phyloP scores from a whole-genome alignment of 2,329 filamentous ascomycete genomes.

The Penicillium sumatraense region DNA sequence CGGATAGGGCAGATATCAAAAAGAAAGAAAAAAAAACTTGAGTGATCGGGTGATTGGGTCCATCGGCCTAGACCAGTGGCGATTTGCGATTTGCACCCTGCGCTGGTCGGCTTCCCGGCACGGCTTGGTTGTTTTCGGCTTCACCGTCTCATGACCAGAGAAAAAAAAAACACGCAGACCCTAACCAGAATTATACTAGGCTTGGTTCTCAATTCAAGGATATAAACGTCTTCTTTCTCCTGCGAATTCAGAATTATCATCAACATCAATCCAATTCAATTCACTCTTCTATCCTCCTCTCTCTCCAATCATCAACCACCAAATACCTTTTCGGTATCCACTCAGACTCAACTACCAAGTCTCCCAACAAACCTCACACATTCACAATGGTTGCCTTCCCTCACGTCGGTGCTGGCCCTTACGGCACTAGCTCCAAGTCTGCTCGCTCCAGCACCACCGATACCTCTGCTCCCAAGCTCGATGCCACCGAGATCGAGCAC shows the following conservation, averaged over 20 bases:
- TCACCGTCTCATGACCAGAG: conserved; percentile 3
- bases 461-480: conserved; percentile 6
- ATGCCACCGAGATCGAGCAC: conserved; percentile 4
- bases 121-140: conserved; percentile 4
- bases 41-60: conserved; percentile 9
- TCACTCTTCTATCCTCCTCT: not conserved
- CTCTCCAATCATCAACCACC: not conserved
- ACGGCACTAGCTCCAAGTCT: conserved; percentile 3
- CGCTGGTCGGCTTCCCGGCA: not conserved
- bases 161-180: too few relatives aligned
- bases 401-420: conserved; percentile 6
- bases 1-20: too few relatives aligned
- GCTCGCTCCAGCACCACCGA: conserved; percentile 1
- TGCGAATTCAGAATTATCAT: not conserved
- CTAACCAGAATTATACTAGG: conserved; percentile 9
- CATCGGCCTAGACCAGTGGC: too few relatives aligned
- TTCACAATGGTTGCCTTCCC: conserved; percentile 11
- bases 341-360: not conserved
- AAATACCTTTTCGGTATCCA: not conserved
- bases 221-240: conserved; percentile 4
- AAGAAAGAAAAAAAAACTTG: too few relatives aligned
- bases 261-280: conserved; percentile 8
- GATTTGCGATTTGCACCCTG: too few relatives aligned
- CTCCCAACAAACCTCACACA: not conserved
- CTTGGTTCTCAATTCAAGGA: too few relatives aligned